Conservation (phyloP, 495 filamentous ascomycete genomes). For the Penicillium lividum region DNA sequence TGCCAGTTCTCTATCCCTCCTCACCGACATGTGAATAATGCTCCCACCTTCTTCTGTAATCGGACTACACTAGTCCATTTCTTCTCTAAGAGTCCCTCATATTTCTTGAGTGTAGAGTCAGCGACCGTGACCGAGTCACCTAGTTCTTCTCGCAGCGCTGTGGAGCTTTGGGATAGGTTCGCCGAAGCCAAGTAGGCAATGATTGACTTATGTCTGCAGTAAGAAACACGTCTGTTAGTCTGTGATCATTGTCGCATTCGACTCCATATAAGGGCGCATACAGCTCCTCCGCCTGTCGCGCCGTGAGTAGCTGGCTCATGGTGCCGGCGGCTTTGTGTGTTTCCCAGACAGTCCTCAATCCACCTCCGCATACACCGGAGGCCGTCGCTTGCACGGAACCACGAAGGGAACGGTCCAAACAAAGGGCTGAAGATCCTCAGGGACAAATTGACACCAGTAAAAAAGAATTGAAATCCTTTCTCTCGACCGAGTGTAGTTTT, state of each 20-base stretch:
- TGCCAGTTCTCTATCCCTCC: conserved; percentile 1
- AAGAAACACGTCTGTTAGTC: conserved; percentile 9
- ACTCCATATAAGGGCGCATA: conserved; percentile 43
- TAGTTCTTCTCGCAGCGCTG: conserved; percentile 56
- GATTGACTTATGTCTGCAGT: conserved; percentile 79
- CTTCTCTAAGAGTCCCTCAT: conserved; percentile 76
- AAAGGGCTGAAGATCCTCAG: neutral
- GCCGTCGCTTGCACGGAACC: conserved; percentile 8
- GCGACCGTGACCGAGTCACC: conserved; percentile 58
- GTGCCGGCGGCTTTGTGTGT: conserved; percentile 29
- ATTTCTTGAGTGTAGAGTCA: conserved; percentile 66
- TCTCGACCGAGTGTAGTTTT: neutral
- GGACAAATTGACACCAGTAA: neutral
- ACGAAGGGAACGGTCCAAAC: conserved; percentile 4
- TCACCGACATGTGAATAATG: conserved; percentile 1
- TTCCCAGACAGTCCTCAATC: conserved; percentile 17
- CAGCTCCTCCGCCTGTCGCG: conserved; percentile 87
- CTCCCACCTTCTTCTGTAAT: conserved; percentile 80
- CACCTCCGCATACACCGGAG: conserved; percentile 27
- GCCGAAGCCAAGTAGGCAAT: conserved; percentile 82
- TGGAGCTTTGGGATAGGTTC: conserved; percentile 66
- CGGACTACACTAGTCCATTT: conserved; percentile 96
- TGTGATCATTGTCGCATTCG: conserved; percentile 8
- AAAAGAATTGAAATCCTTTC: neutral
- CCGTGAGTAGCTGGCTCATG: conserved; percentile 78